A percentile compares a stretch with the other conserved stretches of the same genome.
Evolutionary conservation across 139 green algal species (phyloP).

Genomic region (Trebouxia sp.): DNA sequence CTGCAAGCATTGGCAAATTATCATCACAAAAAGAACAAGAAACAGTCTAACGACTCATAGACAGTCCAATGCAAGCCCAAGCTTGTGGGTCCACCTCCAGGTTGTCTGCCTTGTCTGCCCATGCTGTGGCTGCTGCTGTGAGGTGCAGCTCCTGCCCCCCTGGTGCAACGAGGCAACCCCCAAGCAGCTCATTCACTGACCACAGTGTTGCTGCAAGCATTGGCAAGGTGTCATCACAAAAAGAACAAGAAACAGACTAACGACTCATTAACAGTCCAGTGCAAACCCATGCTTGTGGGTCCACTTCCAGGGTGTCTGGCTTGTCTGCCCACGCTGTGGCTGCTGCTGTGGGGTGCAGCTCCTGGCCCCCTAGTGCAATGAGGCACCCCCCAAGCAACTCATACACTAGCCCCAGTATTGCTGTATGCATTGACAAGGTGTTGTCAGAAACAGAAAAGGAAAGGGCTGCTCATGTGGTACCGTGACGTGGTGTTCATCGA

Average conservation of each 20-base stretch:
- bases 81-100: neutral
- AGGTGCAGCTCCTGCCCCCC: neutral
- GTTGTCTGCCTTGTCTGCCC: slow-evolving; percentile 23
- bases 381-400: slow-evolving; percentile 32
- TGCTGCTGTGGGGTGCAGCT: neutral
- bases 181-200: slow-evolving; percentile 35
- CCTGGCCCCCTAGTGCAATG: slow-evolving; percentile 1
- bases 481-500: too few relatives aligned
- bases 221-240: too few relatives aligned
- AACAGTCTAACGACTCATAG: neutral
- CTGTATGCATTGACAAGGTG: slow-evolving; percentile 19
- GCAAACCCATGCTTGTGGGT: slow-evolving; percentile 3
- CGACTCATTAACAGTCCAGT: neutral
- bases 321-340: slow-evolving; percentile 30
- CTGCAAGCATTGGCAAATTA: slow-evolving; percentile 28
- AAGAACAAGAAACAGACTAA: neutral
- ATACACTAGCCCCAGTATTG: slow-evolving; percentile 37
- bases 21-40: neutral
- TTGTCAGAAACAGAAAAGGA: neutral
- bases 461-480: too few relatives aligned
- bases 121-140: neutral
- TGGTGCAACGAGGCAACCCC: slow-evolving; percentile 23
- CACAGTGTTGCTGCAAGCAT: slow-evolving; percentile 32
- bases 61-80: slow-evolving; percentile 16
- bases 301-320: neutral